phyloP scores from a whole-genome alignment of 441 rosid genomes.

The Omphalea diandra region DNA sequence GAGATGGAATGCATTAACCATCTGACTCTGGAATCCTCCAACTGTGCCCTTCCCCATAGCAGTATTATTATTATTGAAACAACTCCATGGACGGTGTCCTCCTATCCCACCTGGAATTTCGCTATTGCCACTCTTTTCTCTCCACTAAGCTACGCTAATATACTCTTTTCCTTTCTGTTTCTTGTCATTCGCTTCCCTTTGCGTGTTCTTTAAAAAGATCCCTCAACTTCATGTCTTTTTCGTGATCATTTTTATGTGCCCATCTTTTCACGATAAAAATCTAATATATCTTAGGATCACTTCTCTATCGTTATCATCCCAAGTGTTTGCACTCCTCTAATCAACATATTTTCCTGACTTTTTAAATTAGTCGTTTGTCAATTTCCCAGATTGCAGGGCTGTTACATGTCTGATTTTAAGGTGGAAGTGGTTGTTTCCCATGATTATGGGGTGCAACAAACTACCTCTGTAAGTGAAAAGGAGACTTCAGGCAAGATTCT shows the following conservation, averaged over 20 bases:
- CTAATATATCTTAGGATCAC: background rate
- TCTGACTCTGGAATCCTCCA: slow-evolving; percentile 41
- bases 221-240: slow-evolving; percentile 18
- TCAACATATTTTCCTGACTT: background rate
- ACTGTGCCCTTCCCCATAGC: slow-evolving; percentile 5
- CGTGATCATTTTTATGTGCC: slow-evolving; percentile 22
- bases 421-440: slow-evolving; percentile 38
- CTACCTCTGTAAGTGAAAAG: slow-evolving; percentile 23
- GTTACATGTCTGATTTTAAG: slow-evolving; percentile 46
- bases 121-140: background rate
- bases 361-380: background rate
- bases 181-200: slow-evolving; percentile 35
- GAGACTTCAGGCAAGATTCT: slow-evolving; percentile 32
- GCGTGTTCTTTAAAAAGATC: slow-evolving; percentile 54
- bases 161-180: background rate
- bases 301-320: background rate
- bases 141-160: background rate
- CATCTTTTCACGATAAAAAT: background rate
- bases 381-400: slow-evolving; percentile 27
- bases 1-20: background rate
- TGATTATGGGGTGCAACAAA: slow-evolving; percentile 35
- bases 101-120: slow-evolving; percentile 29
- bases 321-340: background rate
- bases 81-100: slow-evolving; percentile 4
- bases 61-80: slow-evolving; percentile 15